Percentiles rank a stretch among this genome's conserved stretches.
phyloP scores from a whole-genome alignment of 345 rosid genomes.

The Dovyalis caffra region DNA sequence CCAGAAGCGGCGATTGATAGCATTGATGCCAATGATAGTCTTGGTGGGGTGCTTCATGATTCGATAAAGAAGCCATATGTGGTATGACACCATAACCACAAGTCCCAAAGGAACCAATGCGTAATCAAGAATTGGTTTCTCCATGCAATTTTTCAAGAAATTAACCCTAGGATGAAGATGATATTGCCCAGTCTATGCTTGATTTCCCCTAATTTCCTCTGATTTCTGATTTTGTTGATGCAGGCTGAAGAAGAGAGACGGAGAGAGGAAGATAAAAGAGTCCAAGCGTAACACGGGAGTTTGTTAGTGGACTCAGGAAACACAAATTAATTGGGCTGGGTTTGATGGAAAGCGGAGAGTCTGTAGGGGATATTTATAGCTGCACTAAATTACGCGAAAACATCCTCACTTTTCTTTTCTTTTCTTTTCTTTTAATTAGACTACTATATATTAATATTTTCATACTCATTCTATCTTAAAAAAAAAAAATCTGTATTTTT shows the following conservation, averaged over 20 bases:
- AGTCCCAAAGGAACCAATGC: constrained; percentile 63
- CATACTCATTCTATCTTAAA: too few relatives aligned
- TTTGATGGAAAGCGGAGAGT: background rate
- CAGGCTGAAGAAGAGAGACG: background rate
- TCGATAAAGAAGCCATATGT: constrained; percentile 67
- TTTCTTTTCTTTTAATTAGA: too few relatives aligned
- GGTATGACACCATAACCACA: constrained; percentile 50
- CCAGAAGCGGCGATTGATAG: constrained; percentile 86
- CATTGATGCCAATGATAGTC: constrained; percentile 73
- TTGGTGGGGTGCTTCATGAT: constrained; percentile 56
- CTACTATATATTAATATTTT: too few relatives aligned
- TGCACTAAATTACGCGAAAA: too few relatives aligned
- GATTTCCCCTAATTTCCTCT: background rate
- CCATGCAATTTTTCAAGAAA: too few relatives aligned
- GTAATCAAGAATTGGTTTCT: constrained; percentile 52
- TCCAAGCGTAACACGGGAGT: constrained; percentile 35
- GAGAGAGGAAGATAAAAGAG: constrained; percentile 16
- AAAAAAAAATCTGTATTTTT: too few relatives aligned
- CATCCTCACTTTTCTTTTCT: too few relatives aligned
- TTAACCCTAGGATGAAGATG: too few relatives aligned
- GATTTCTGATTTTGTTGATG: background rate
- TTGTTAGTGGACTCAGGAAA: background rate
- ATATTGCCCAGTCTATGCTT: too few relatives aligned
- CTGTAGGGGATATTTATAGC: background rate
- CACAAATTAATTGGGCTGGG: background rate